These are phyloP conservation scores for Bruguiera parviflora DNA, from an alignment of 345 rosid genomes.

Conservation along the genomic window DNA sequence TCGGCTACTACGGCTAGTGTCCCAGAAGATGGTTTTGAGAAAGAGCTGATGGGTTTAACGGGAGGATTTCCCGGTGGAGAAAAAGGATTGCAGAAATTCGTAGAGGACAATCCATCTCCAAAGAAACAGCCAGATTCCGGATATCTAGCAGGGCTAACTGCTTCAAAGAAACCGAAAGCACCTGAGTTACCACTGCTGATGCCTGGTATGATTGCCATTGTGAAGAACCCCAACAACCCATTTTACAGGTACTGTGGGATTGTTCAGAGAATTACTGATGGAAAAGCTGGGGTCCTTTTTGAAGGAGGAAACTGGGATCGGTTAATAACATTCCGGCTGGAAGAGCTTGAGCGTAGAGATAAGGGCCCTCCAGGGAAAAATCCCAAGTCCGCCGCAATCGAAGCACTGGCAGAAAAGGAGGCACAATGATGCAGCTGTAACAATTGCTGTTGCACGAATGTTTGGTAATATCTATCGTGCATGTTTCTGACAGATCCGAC, in stretches of 20 bases:
- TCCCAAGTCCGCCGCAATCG: constrained; percentile 75
- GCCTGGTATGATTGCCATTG: constrained; percentile 93
- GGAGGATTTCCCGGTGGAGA: constrained; percentile 75
- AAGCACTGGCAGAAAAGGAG: constrained; percentile 42
- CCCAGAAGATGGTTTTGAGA: constrained; percentile 64
- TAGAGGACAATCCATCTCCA: constrained; percentile 75
- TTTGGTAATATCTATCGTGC: constrained; percentile 52
- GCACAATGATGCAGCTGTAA: constrained; percentile 36
- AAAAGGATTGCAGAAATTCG: constrained; percentile 34
- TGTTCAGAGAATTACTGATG: constrained; percentile 89
- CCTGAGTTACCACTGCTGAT: constrained; percentile 69
- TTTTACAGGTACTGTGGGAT: constrained; percentile 72
- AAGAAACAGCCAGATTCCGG: constrained; percentile 27
- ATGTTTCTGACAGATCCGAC: constrained; percentile 80
- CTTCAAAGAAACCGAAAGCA: constrained; percentile 59
- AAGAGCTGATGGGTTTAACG: constrained; percentile 83
- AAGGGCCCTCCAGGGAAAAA: constrained; percentile 82
- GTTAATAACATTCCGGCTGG: constrained; percentile 67
- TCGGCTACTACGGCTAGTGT: constrained; percentile 14
- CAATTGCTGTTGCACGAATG: constrained; percentile 51
- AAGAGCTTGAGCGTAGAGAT: constrained; percentile 79
- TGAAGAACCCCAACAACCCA: constrained; percentile 71
- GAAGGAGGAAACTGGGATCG: constrained; percentile 93
- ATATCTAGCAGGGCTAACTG: constrained; percentile 5
- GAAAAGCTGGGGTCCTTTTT: constrained; percentile 79